phyloP scores from a whole-genome alignment of 129 eudicot species.

The Ambrosia artemisiifolia region DNA sequence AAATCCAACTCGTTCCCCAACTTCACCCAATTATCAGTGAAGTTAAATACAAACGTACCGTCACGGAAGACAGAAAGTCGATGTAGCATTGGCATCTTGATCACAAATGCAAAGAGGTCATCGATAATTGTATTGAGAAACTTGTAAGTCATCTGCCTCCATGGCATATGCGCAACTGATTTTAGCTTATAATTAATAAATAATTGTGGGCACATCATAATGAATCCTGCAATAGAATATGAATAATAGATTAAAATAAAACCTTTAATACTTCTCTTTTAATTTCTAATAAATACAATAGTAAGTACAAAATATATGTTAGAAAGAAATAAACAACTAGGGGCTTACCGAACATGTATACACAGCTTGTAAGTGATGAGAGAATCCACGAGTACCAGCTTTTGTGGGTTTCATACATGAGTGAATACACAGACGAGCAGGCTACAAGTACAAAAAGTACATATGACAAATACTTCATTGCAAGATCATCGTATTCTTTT shows the following conservation, averaged over 20 bases:
- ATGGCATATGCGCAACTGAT: constrained; percentile 97
- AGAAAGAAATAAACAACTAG: background rate
- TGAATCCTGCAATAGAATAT: constrained; percentile 59
- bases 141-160: constrained; percentile 99
- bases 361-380: constrained; percentile 92
- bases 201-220: constrained; percentile 99
- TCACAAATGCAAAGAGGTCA: constrained; percentile 97
- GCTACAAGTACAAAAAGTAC: constrained; percentile 80
- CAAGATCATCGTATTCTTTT: constrained; percentile 97
- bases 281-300: background rate
- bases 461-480: constrained; percentile 91
- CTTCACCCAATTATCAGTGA: background rate
- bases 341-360: constrained; percentile 90
- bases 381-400: constrained; percentile 99
- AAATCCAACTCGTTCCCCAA: background rate
- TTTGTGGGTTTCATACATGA: constrained; percentile 93
- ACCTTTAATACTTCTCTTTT: background rate
- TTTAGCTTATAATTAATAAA: constrained; percentile 89
- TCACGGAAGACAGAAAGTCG: constrained; percentile 99
- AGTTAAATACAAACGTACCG: constrained; percentile 46
- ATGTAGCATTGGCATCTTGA: constrained; percentile 90
- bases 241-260: background rate
- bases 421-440: constrained; percentile 83
- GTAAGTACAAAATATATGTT: too few relatives aligned
- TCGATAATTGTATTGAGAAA: constrained; percentile 90